Conservation (phyloP, 2,329 filamentous ascomycete genomes). For the Fragosphaeria purpurea region DNA sequence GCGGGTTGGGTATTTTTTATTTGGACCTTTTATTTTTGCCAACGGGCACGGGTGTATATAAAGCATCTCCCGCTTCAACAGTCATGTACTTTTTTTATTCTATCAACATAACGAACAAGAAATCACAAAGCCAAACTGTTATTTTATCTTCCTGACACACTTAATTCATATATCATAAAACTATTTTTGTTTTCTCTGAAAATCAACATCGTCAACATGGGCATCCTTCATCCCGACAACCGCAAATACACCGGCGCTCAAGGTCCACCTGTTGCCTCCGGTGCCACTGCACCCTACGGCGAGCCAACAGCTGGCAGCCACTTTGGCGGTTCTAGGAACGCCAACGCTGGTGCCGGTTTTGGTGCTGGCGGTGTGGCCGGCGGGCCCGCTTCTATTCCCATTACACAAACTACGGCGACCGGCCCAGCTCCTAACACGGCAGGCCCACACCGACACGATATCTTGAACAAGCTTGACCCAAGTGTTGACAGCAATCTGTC, state of each 20-base stretch:
- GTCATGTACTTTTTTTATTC: too few relatives aligned
- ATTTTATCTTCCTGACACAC: too few relatives aligned
- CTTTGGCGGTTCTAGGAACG: too few relatives aligned
- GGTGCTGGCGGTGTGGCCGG: not conserved
- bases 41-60: too few relatives aligned
- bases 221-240: conserved; percentile 7
- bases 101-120: too few relatives aligned
- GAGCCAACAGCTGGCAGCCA: not conserved
- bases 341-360: not conserved
- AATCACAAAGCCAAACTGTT: too few relatives aligned
- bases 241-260: not conserved
- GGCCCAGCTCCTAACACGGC: conserved; percentile 27
- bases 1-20: too few relatives aligned
- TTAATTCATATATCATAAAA: too few relatives aligned
- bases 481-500: conserved; percentile 25
- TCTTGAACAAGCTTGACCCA: conserved; percentile 33
- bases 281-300: not conserved
- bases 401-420: conserved; percentile 2
- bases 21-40: too few relatives aligned
- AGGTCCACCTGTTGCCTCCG: not conserved
- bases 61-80: too few relatives aligned
- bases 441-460: conserved; percentile 30
- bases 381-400: conserved; percentile 3
- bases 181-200: too few relatives aligned
- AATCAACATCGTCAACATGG: conserved; percentile 3